Evolutionary conservation across 768 basidiomycete species (phyloP), one percentile per base, ranked within the genome.

Genomic region (Mycena leptocephala): DNA sequence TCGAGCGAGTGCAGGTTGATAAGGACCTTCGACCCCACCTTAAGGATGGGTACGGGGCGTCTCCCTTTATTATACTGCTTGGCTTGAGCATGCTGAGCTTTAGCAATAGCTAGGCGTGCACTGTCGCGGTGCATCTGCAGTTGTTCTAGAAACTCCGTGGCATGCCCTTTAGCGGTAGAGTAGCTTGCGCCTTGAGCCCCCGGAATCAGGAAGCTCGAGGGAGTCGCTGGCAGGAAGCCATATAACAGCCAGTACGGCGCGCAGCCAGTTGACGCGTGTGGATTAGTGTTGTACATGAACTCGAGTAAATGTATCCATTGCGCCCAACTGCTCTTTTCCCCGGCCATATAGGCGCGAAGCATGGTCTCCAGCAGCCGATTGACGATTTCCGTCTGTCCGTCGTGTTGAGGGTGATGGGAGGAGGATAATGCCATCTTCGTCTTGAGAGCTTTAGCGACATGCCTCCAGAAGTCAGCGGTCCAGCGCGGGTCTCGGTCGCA

Each of bases 361-460:
- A 79, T 74, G 6, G 80, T 77, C 64, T 85, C 84, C 16, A 85
- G n/a, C 0, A 67, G 56, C 55, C 81, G 79, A 51, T 85, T 84
- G 1, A 81, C 74, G 5, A 79, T 62, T 62, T 86, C 83, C 11
- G 83, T 84, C 51, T 83, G 83, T 0, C 85, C 83, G 58, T 85
- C 80, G 26, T 81, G 75, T 56, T 85, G 80, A 0, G 84, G 85
- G 56, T 85, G 85, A 41, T 41, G 46, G 46, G 64, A 41, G 39
- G 39, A 41, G 39, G 39, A 41, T 18, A 41, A 18, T 8, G 39
- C 39, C 39, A n/a, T 39, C 14, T 39, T 39, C 8, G 37, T 39
- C 37, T 39, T 39, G 8, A 39, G 37, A 14, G 14, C 7, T 14
- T 39, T 39, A 14, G 37, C 7, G 8, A 39, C 37, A 39, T 7